These are phyloP conservation scores for Lentinus brumalis DNA, from an alignment of 768 basidiomycete genomes.

Conservation along the genomic window DNA sequence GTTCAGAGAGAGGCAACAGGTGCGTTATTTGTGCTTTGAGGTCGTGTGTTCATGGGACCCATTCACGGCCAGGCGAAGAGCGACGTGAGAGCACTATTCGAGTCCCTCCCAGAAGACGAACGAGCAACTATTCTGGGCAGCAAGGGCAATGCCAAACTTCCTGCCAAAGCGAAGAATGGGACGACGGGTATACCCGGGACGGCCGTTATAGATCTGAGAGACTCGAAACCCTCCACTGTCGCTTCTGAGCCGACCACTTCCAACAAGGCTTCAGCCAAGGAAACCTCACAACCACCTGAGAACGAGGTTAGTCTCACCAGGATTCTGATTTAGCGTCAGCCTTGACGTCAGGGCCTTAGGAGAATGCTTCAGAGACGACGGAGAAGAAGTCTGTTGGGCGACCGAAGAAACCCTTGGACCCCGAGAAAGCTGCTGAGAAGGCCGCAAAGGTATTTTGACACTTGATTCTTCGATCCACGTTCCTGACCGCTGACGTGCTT, in stretches of 20 bases:
- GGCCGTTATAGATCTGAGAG: conserved; percentile 4
- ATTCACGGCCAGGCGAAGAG: conserved; percentile 51
- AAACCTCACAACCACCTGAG: conserved; percentile 28
- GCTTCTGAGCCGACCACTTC: not conserved
- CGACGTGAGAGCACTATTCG: conserved; percentile 56
- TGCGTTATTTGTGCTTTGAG: conserved; percentile 29
- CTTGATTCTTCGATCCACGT: not conserved
- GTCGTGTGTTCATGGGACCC: not conserved
- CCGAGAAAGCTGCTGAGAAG: conserved; percentile 62
- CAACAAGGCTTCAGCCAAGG: conserved; percentile 19
- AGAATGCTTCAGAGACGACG: conserved; percentile 29
- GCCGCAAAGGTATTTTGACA: conserved; percentile 48
- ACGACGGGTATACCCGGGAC: conserved; percentile 1
- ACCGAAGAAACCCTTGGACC: conserved; percentile 54
- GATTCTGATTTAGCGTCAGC: not conserved
- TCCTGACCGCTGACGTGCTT: not conserved
- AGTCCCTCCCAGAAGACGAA: conserved; percentile 58
- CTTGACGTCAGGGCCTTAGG: conserved; percentile 25
- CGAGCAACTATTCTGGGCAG: conserved; percentile 52
- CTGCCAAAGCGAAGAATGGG: conserved; percentile 8
- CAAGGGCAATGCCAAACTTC: conserved; percentile 15
- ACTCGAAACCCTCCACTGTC: not conserved
- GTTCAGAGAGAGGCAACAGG: conserved; percentile 66
- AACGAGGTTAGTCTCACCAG: not conserved
- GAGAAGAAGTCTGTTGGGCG: conserved; percentile 36